phyloP scores from a whole-genome alignment of 106 monocot species.

The Platanthera zijinensis region DNA sequence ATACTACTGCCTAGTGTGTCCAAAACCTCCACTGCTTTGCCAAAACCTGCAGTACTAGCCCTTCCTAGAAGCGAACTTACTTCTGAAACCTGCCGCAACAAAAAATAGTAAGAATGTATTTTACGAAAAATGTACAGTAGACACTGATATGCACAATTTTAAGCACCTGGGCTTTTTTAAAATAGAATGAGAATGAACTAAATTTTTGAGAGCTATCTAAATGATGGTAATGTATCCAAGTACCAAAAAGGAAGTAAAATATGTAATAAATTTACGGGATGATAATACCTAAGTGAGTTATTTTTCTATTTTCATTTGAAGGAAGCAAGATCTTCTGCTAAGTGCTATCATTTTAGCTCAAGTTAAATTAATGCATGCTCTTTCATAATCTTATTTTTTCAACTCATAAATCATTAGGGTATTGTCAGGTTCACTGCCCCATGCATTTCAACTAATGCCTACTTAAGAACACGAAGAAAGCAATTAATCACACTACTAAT shows the following conservation, averaged over 20 bases:
- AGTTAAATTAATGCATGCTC: not conserved
- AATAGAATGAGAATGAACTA: not conserved
- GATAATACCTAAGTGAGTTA: not conserved
- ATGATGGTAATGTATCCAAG: not conserved
- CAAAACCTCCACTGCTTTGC: constrained; percentile 56
- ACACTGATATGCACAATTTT: not conserved
- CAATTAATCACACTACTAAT: not conserved
- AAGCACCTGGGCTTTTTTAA: not conserved
- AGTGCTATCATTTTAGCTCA: not conserved
- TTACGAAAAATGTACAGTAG: not conserved
- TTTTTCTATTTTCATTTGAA: not conserved
- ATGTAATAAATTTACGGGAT: not conserved
- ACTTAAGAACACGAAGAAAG: not conserved
- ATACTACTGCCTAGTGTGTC: constrained; percentile 60
- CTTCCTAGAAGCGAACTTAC: constrained; percentile 43
- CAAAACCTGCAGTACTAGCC: constrained; percentile 46
- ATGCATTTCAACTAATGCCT: not conserved
- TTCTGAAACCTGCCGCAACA: constrained; percentile 39
- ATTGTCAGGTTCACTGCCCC: not conserved
- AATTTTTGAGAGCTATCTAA: not conserved
- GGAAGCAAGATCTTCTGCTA: not conserved
- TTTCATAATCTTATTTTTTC: not conserved
- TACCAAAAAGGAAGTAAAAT: not conserved
- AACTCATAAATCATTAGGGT: not conserved
- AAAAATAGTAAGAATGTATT: not conserved